A percentile compares a stretch with the other conserved stretches of the same genome.
Conservation (phyloP, 2,329 filamentous ascomycete species). For the Trichoderma guizhouense region DNA sequence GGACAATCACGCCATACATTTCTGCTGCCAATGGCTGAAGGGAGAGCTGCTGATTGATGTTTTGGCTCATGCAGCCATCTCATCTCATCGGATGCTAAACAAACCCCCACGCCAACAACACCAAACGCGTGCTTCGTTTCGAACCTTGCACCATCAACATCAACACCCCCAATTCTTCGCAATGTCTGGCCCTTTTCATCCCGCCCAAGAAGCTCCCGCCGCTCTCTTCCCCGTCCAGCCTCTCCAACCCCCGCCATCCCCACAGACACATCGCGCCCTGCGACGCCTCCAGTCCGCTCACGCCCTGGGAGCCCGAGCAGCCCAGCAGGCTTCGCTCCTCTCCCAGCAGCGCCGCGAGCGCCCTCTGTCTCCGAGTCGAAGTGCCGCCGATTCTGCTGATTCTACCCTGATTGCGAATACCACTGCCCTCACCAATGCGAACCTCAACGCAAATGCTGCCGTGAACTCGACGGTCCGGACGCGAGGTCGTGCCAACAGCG, state of each 20-base stretch:
- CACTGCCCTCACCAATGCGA: background rate
- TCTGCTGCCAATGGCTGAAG: background rate
- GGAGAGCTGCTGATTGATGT: background rate
- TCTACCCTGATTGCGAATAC: background rate
- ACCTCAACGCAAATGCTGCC: background rate
- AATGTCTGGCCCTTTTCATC: background rate
- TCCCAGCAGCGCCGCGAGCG: constrained; percentile 59
- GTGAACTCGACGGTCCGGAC: constrained; percentile 37
- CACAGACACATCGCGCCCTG: constrained; percentile 63
- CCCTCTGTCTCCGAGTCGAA: constrained; percentile 33
- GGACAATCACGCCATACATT: background rate
- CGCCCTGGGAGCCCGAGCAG: constrained; percentile 56
- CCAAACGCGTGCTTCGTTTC: background rate
- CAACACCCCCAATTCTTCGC: background rate
- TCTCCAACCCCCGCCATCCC: constrained; percentile 48
- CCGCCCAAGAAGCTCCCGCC: constrained; percentile 3
- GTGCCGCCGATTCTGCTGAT: background rate
- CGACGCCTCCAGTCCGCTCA: constrained; percentile 76
- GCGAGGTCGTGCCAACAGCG: constrained; percentile 69
- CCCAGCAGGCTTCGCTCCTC: constrained; percentile 52
- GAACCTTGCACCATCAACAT: background rate
- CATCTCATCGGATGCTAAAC: background rate
- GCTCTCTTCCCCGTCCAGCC: background rate
- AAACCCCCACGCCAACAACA: background rate
- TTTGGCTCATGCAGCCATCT: background rate